Base-by-base conservation (phyloP, 495 filamentous ascomycete species). In the Mytilinidion resinicola region DNA sequence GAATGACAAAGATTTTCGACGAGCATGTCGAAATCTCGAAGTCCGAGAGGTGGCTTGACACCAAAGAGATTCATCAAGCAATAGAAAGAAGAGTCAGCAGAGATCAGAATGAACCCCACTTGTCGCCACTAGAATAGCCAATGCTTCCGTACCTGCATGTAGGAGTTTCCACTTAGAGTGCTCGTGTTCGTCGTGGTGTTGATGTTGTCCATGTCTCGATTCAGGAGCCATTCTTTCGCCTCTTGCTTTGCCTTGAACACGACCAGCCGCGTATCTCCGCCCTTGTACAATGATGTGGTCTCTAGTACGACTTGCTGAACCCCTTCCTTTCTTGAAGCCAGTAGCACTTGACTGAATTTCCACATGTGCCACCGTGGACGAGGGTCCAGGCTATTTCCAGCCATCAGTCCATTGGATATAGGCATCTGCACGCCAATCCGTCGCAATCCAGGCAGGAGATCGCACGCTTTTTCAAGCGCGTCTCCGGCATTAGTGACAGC, bases 181-280 rank as follows among this genome's bases (percentile, higher is more conserved):
- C 3, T 30, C 2, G 25, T 30, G 6, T 6, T 30, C 6, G 25
- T 30, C 25, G 25, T 30, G 25, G 25, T 30, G 25, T 30, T 30
- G 25, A 30, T 30, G 25, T 6, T 6, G 25, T 6, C 6, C 6
- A 6, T 30, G 25, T 30, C 25, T 30, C 25, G 25, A 30, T 30
- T 30, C 25, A 30, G 6, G 25, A 30, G 44, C 44, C 44, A 48
- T 20, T 48, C 14, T 11, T 15, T 21, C 19, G 10, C 21, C n/a
- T 15, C 19, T 20, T 48, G 44, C 44, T 48, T 21, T 48, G 44
- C 44, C 21, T 48, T 48, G 44, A 48, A 48, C 10, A 48, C 44
- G n/a, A 15, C 3, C n/a, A 48, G 15, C 1, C n/a, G 1, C n/a
- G 10, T 20, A 1, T 48, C 44, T 48, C 14, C 14, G 1, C 9